phyloP scores from a whole-genome alignment of 164 flowering plant species.

The Vitis vinifera region DNA sequence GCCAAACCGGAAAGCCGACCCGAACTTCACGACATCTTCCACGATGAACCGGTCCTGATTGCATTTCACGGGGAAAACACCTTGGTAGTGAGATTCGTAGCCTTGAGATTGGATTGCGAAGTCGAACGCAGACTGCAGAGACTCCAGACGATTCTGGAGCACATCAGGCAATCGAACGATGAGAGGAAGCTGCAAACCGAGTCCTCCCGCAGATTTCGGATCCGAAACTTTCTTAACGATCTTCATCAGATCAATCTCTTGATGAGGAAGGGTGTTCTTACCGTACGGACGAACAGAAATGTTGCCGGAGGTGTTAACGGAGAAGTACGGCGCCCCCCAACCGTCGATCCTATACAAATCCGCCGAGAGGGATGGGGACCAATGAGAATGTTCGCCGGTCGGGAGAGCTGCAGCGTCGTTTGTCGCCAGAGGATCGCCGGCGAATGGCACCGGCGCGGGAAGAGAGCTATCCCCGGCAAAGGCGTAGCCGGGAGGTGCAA shows the following conservation, averaged over 20 bases:
- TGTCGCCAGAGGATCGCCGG: slow-evolving; percentile 33
- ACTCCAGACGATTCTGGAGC: slow-evolving; percentile 71
- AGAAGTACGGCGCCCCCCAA: slow-evolving; percentile 96
- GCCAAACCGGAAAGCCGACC: slow-evolving; percentile 72
- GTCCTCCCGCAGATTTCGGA: slow-evolving; percentile 62
- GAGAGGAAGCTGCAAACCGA: slow-evolving; percentile 81
- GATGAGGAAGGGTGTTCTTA: slow-evolving; percentile 58
- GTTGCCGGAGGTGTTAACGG: slow-evolving; percentile 78
- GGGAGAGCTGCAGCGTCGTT: slow-evolving; percentile 20
- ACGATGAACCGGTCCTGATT: slow-evolving; percentile 91
- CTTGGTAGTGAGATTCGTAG: slow-evolving; percentile 87
- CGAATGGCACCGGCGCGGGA: slow-evolving; percentile 43
- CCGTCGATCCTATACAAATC: slow-evolving; percentile 66
- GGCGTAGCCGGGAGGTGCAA: slow-evolving; percentile 63
- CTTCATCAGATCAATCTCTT: slow-evolving; percentile 88
- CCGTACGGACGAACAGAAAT: slow-evolving; percentile 76
- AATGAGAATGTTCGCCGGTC: slow-evolving; percentile 29
- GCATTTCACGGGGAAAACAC: slow-evolving; percentile 96
- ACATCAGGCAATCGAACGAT: slow-evolving; percentile 86
- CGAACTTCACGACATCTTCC: slow-evolving; percentile 89
- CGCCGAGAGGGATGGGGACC: slow-evolving; percentile 76
- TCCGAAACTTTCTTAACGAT: slow-evolving; percentile 83
- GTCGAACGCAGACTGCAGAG: slow-evolving; percentile 82
- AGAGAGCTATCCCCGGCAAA: slow-evolving; percentile 60
- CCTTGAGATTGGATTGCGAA: slow-evolving; percentile 57